Base-by-base conservation (phyloP, 805 yeast genomes). In the Pichia rugopelliculosa region DNA sequence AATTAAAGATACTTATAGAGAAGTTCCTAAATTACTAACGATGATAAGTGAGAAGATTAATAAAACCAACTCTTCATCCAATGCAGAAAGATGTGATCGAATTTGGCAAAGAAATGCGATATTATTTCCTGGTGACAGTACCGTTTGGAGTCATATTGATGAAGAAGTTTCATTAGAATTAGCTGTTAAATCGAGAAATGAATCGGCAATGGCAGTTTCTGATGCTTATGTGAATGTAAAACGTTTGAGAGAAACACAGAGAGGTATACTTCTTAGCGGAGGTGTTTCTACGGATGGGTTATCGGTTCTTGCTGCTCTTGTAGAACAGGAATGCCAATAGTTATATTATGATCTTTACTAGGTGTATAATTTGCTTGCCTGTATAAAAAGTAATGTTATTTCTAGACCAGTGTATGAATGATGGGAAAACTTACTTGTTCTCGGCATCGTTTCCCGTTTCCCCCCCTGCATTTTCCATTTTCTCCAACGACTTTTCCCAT, bases 51-150 rank as follows among this genome's bases (percentile, higher is more conserved):
- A 61, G 41, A 69, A 73, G 30, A 54, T 82, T 22, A 34, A 56
- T 1, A 20, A 21, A 13, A 15, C 6, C 5, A 24, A 22, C 12
- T 15, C 34, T 15, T 10, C 18, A 30, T 30, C 34, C 6, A 30
- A 18, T n/a, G 12, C 10, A 11, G 40, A 18, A 5, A 36, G 47
- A 17, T 26, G 17, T 24, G 53, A 53, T 21, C 50, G 61, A 23
- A 59, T 71, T 2, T 84, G 91, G 85, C 86, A 84, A 59, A 75
- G 82, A 56, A 74, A 80, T 11, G 88, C 91, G 0, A 68, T 84
- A 52, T 67, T 85, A 56, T 84, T 86, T 68, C 97, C 97, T 1
- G 73, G 75, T 36, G 85, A 83, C 55, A 70, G 71, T 48, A 66
- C 68, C 15, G 73, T 85, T 5, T 91, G 98, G 98, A 70, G 68